Percentiles rank a stretch among this genome's conserved stretches.
These are phyloP conservation scores for Hypoxylon subgilvum DNA, from an alignment of 495 filamentous ascomycete species.

Conservation along the genomic window DNA sequence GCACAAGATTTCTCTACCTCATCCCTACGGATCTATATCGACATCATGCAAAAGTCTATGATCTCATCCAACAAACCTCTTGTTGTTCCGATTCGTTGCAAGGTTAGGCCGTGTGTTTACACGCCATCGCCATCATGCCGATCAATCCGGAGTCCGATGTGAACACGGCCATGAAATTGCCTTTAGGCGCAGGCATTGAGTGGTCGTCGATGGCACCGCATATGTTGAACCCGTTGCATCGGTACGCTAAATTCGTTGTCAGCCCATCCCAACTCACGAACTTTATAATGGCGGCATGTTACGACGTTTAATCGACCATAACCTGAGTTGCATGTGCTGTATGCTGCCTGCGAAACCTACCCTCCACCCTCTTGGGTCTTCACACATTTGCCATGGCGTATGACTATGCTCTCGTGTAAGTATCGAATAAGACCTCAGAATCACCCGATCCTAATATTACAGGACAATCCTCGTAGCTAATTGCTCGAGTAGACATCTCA, in stretches of 20 bases:
- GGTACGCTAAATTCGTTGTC: neutral
- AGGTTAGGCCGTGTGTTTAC: no score
- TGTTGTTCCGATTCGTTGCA: no score
- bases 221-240: neutral
- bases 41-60: constrained; percentile 9
- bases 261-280: constrained; percentile 12
- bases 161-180: constrained; percentile 3
- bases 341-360: constrained; percentile 1
- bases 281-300: constrained; percentile 19
- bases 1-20: no score
- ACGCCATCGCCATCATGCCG: no score
- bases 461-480: neutral
- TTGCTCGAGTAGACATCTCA: constrained; percentile 60
- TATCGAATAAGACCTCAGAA: neutral
- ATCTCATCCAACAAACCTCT: constrained; percentile 11
- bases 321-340: constrained; percentile 3
- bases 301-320: neutral
- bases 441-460: neutral
- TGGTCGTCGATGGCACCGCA: no score
- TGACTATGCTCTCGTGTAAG: constrained; percentile 72
- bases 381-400: constrained; percentile 58
- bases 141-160: constrained; percentile 23
- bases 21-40: neutral
- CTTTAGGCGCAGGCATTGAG: neutral
- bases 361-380: neutral